A percentile compares a stretch with the other conserved stretches of the same genome.
Evolutionary conservation across 345 rosid genomes (phyloP).

Genomic region (Noccaea bulbosa): DNA sequence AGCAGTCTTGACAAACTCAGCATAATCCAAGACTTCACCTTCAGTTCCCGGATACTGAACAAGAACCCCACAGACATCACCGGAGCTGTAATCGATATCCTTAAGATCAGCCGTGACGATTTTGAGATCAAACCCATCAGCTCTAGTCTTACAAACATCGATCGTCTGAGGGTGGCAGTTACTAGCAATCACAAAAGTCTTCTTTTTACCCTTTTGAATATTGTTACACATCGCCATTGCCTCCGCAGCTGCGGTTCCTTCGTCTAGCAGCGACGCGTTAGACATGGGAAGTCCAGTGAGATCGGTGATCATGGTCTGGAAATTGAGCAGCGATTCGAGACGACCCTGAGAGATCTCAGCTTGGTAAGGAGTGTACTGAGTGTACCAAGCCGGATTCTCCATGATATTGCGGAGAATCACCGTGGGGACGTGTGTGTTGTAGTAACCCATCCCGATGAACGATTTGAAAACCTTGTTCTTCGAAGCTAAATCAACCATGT

Average conservation of each 20-base stretch:
- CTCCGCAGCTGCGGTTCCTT: conserved; percentile 98
- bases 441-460: conserved; percentile 93
- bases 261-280: conserved; percentile 91
- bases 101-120: conserved; percentile 75
- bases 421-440: conserved; percentile 83
- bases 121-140: conserved; percentile 82
- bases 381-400: conserved; percentile 99
- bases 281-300: conserved; percentile 96
- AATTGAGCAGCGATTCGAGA: conserved; percentile 87
- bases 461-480: conserved; percentile 88
- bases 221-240: conserved; percentile 99
- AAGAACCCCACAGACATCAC: conserved; percentile 92
- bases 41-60: conserved; percentile 98
- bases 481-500: conserved; percentile 76
- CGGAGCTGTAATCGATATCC: conserved; percentile 75
- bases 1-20: conserved; percentile 82
- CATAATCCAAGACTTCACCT: conserved; percentile 91
- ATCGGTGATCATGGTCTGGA: conserved; percentile 85
- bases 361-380: conserved; percentile 96
- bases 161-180: conserved; percentile 96
- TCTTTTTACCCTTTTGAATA: conserved; percentile 86
- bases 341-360: conserved; percentile 98
- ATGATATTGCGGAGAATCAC: conserved; percentile 91
- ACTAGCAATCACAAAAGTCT: conserved; percentile 80
- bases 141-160: conserved; percentile 91